Percentiles rank a stretch among this genome's conserved stretches.
phyloP scores from a whole-genome alignment of 2,329 filamentous ascomycete species.

The Knufia petricola region DNA sequence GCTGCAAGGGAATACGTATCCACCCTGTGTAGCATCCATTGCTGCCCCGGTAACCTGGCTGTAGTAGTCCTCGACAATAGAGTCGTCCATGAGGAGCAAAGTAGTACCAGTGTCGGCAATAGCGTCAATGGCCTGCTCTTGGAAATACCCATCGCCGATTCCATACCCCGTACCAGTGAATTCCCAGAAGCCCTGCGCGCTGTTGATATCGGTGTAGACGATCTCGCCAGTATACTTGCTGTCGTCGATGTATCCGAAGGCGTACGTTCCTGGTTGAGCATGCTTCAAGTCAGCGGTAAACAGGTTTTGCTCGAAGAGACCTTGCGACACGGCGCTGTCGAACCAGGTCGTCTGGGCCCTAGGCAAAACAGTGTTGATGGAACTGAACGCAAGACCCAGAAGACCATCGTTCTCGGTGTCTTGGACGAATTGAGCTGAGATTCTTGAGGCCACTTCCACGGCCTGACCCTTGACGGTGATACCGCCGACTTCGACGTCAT shows the following conservation, averaged over 20 bases:
- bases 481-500: conserved; percentile 53
- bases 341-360: conserved; percentile 48
- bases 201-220: conserved; percentile 46
- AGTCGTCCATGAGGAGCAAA: conserved; percentile 49
- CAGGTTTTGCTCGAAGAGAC: conserved; percentile 38
- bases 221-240: conserved; percentile 50
- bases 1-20: conserved; percentile 38
- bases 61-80: conserved; percentile 52
- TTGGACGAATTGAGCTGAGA: conserved; percentile 45
- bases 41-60: conserved; percentile 42
- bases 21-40: conserved; percentile 18
- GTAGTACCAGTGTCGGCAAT: conserved; percentile 66
- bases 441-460: conserved; percentile 53
- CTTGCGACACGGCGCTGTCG: conserved; percentile 44
- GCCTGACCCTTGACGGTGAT: conserved; percentile 53
- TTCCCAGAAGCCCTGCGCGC: conserved; percentile 53
- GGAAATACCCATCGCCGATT: conserved; percentile 37
- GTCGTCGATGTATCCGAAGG: conserved; percentile 51
- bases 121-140: conserved; percentile 36
- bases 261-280: conserved; percentile 42
- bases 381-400: conserved; percentile 51
- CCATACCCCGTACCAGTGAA: conserved; percentile 47
- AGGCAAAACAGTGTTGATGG: conserved; percentile 49
- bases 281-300: conserved; percentile 49
- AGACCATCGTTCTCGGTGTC: conserved; percentile 50